Evolutionary conservation across 352 stramenopile species (phyloP).

Genomic region (Pythium aquatile): DNA sequence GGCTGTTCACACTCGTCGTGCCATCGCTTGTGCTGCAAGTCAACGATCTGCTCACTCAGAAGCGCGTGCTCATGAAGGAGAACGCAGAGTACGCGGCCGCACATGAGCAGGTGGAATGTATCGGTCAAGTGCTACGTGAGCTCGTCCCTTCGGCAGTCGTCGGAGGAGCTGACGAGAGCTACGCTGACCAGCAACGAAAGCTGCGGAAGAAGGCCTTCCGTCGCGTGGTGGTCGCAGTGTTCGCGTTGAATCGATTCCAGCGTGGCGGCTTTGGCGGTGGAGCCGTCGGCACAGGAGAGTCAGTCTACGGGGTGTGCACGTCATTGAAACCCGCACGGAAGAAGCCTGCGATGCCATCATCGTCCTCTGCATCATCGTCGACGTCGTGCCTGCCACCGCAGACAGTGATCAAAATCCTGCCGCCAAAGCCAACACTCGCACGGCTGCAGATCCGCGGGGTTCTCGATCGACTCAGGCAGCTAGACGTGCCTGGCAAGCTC

Average conservation of each 20-base stretch:
- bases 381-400: constrained; percentile 17
- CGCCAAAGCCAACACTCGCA: constrained; percentile 29
- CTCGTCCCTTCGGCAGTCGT: constrained; percentile 35
- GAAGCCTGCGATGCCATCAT: constrained; percentile 21
- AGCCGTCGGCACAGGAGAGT: constrained; percentile 2
- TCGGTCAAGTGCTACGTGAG: constrained; percentile 56
- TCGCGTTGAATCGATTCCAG: constrained; percentile 65
- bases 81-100: constrained; percentile 43
- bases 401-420: constrained; percentile 53
- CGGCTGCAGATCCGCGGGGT: constrained; percentile 32
- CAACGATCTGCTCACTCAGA: constrained; percentile 58
- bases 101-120: constrained; percentile 60
- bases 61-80: constrained; percentile 49
- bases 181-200: constrained; percentile 14
- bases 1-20: constrained; percentile 61
- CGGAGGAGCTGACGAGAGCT: constrained; percentile 2
- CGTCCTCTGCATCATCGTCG: constrained; percentile 14
- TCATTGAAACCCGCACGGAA: constrained; percentile 37
- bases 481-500: constrained; percentile 37
- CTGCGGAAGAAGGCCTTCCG: constrained; percentile 32
- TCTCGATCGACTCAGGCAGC: constrained; percentile 37
- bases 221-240: constrained; percentile 54
- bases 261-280: constrained; percentile 25
- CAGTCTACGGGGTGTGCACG: constrained; percentile 38
- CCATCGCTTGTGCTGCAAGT: constrained; percentile 65